A percentile compares a stretch with the other conserved stretches of the same genome.
These are phyloP conservation scores for Colletotrichum theobromicola DNA, from an alignment of 2,329 filamentous ascomycete genomes.

Conservation along the genomic window DNA sequence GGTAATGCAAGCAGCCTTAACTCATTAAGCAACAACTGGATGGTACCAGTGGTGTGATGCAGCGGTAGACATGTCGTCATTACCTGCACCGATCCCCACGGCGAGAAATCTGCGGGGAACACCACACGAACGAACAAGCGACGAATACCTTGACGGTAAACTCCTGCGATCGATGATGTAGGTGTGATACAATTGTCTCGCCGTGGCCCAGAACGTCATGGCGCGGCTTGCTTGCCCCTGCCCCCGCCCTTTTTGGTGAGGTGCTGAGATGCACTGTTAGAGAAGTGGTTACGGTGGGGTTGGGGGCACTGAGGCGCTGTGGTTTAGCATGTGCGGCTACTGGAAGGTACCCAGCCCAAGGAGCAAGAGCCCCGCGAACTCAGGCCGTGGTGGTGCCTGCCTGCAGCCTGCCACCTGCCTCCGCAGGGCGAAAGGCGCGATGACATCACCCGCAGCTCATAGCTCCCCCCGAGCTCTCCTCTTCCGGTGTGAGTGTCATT, in stretches of 20 bases:
- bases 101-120: not conserved
- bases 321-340: not conserved
- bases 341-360: too few species aligned
- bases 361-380: not conserved
- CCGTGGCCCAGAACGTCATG: constrained; percentile 15
- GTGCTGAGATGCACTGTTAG: not conserved
- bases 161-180: constrained; percentile 16
- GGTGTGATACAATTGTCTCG: constrained; percentile 22
- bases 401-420: not conserved
- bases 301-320: not conserved
- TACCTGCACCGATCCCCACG: not conserved
- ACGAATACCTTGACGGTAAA: not conserved
- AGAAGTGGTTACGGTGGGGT: not conserved
- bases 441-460: constrained; percentile 20
- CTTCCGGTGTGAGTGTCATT: not conserved
- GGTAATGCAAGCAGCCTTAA: not conserved
- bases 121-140: not conserved
- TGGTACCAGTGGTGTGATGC: not conserved
- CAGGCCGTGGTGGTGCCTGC: not conserved
- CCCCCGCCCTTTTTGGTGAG: not conserved
- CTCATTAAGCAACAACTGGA: not conserved
- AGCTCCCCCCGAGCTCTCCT: not conserved
- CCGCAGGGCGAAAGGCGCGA: not conserved
- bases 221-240: not conserved
- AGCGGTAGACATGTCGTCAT: constrained; percentile 13